Percentiles rank a stretch among this genome's conserved stretches.
These are phyloP conservation scores for Fusarium denticulatum DNA, from an alignment of 2,329 filamentous ascomycete genomes.

Conservation along the genomic window DNA sequence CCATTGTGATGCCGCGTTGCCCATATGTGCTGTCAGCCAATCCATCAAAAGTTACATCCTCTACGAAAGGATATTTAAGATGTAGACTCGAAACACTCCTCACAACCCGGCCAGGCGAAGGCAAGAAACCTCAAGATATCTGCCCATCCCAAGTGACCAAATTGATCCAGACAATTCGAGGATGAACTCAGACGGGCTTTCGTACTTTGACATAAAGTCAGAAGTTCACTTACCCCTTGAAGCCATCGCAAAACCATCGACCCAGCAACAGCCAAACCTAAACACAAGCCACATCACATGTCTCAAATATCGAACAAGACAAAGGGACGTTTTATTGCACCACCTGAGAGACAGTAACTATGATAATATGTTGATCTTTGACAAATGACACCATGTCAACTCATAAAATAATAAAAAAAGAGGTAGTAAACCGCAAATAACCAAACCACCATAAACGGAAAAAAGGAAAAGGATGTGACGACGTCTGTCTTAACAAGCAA, in stretches of 20 bases:
- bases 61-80: fast-evolving
- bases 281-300: not conserved
- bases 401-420: not conserved
- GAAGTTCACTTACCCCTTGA: not conserved
- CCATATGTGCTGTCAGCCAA: not conserved
- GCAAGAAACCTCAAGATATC: not conserved
- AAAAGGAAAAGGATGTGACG: not conserved
- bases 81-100: fast-evolving
- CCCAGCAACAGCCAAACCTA: not conserved
- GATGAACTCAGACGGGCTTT: fast-evolving
- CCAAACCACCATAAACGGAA: conserved; percentile 1
- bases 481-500: conserved; percentile 28
- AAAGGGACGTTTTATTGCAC: conserved; percentile 22
- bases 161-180: fast-evolving
- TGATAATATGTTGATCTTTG: conserved; percentile 24
- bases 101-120: fast-evolving
- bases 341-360: conserved; percentile 13
- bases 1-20: fast-evolving
- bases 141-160: not conserved
- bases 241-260: not conserved
- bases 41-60: not conserved
- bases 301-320: not conserved
- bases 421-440: not conserved
- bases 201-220: fast-evolving
- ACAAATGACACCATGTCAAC: conserved; percentile 3